Base-by-base conservation (phyloP, 2,329 filamentous ascomycete species). In the Aspergillus spinulosporus region DNA sequence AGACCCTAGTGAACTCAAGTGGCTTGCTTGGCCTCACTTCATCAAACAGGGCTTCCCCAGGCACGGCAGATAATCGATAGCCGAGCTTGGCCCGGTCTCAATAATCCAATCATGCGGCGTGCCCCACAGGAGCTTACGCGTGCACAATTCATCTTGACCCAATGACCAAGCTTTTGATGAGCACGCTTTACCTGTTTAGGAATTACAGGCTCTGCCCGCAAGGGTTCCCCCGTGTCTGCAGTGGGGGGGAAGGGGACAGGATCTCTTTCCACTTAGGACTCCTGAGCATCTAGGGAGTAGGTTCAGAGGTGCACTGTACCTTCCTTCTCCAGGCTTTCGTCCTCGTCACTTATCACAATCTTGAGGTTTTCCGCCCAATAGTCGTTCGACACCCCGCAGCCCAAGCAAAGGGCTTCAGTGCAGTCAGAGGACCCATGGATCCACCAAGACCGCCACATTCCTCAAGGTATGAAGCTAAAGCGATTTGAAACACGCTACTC, bases 41-140 rank as follows among this genome's bases (percentile, higher is more conserved):
- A 44, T 29, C 31, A 44, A 52, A 58, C 51, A 59, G 9, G 40
- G n/a, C n/a, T 58, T 55, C 59, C 60, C 62, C 49, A 56, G 59
- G 59, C 61, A 68, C 69, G 69, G 69, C 69, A 72, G 69, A 72
- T 72, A 68, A 68, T 72, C 69, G 69, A 72, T 72, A 72, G 69
- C 69, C 69, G 68, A 68, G 58, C 68, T 72, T 72, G 69, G 69
- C 68, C 63, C 31, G 9, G 5, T 11, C 11, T n/a, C 49, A 62
- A 69, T 70, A 47, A 60, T 51, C 69, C 69, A 72, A 70, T 72
- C 40, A 64, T 3, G 1, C 0, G 1, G 1, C 4, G 58, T 1
- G 34, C 34, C 54, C 65, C 66, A 65, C 57, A 58, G 21, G 45
- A 71, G 68, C 69, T 72, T 68, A 72, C 69, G 69, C 69, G 69